Conservation (phyloP, 345 rosid genomes). For the Aquilaria malaccensis region DNA sequence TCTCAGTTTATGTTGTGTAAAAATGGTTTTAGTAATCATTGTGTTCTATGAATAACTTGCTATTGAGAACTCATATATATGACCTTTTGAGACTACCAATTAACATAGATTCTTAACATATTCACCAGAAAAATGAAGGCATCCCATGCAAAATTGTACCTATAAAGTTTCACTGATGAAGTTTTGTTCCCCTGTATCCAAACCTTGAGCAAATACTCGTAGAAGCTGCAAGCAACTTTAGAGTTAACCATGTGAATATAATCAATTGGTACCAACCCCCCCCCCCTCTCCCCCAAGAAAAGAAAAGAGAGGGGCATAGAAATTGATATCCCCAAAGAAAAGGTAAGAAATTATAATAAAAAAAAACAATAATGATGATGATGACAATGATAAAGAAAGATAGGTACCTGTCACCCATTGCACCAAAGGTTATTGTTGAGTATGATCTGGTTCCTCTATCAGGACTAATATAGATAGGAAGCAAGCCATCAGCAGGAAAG, state of each 20-base stretch:
- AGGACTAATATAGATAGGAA: constrained; percentile 83
- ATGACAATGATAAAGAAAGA: too few relatives aligned
- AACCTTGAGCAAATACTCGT: constrained; percentile 94
- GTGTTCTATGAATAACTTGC: too few relatives aligned
- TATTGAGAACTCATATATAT: too few relatives aligned
- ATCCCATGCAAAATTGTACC: constrained; percentile 27
- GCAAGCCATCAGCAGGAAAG: constrained; percentile 91
- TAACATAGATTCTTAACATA: too few relatives aligned
- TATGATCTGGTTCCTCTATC: constrained; percentile 45
- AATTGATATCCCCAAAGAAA: neutral
- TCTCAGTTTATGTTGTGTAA: too few relatives aligned
- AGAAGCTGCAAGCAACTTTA: constrained; percentile 53
- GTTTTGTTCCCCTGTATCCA: constrained; percentile 98
- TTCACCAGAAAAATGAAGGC: too few relatives aligned
- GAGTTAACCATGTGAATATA: too few relatives aligned
- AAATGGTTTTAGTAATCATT: too few relatives aligned
- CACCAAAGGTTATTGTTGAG: constrained; percentile 90
- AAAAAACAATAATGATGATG: constrained; percentile 1
- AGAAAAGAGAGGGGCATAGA: too few relatives aligned
- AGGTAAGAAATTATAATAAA: neutral
- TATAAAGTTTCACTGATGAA: constrained; percentile 56
- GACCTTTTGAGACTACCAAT: too few relatives aligned
- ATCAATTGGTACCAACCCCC: too few relatives aligned
- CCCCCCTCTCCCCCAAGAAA: neutral
- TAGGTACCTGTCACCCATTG: constrained; percentile 96